Percentiles rank a stretch among this genome's conserved stretches.
Conservation (phyloP, 2,329 filamentous ascomycete species). For the Cladorrhinum sp. region DNA sequence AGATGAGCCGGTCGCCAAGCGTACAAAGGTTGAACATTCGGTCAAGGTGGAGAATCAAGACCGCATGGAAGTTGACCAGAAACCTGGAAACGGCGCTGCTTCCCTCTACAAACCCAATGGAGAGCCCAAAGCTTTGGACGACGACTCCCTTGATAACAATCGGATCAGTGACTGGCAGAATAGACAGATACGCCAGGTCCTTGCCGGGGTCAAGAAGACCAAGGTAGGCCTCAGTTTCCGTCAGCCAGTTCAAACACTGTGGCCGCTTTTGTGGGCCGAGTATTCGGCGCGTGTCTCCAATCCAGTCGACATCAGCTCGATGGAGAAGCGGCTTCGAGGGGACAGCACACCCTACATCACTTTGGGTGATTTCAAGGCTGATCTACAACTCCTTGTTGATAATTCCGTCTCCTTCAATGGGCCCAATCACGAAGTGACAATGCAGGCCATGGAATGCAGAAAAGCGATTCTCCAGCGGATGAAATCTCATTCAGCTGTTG, state of each 20-base stretch:
- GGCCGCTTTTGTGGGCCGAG: slow-evolving; percentile 72
- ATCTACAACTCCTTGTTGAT: slow-evolving; percentile 72
- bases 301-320: slow-evolving; percentile 80
- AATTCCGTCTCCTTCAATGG: slow-evolving; percentile 87
- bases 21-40: slow-evolving; percentile 62
- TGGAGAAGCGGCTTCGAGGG: slow-evolving; percentile 76
- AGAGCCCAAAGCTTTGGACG: slow-evolving; percentile 40
- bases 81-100: slow-evolving; percentile 21
- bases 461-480: slow-evolving; percentile 50
- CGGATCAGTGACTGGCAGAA: slow-evolving; percentile 58
- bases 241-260: slow-evolving; percentile 73
- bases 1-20: slow-evolving; percentile 71
- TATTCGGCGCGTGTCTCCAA: slow-evolving; percentile 65
- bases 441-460: slow-evolving; percentile 52
- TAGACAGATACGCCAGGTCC: slow-evolving; percentile 60
- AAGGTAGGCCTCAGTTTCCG: slow-evolving; percentile 75
- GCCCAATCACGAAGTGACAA: slow-evolving; percentile 67
- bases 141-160: slow-evolving; percentile 43
- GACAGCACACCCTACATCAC: slow-evolving; percentile 57
- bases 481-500: slow-evolving; percentile 44
- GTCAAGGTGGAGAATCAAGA: slow-evolving; percentile 31
- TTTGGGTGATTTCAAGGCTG: slow-evolving; percentile 69
- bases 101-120: slow-evolving; percentile 30
- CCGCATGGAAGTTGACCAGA: slow-evolving; percentile 30
- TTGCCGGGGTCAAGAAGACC: slow-evolving; percentile 80